Base-by-base conservation (phyloP, 2,329 filamentous ascomycete genomes). In the Colletotrichum tofieldiae region DNA sequence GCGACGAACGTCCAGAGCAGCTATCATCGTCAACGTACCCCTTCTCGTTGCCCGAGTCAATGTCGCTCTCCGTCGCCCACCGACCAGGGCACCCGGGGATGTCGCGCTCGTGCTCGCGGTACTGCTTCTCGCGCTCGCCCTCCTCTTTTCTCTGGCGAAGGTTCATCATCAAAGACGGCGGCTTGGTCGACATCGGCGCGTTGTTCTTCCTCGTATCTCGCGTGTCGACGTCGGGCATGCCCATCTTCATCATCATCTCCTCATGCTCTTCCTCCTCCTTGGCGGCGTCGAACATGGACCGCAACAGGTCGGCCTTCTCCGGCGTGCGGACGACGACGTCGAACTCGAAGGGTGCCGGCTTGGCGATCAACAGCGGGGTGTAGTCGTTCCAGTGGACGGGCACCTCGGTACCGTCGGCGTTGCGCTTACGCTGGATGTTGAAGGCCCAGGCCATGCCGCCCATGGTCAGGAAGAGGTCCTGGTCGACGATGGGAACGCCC, bases 361-460 rank as follows among this genome's bases (percentile, higher is more conserved):
- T 85, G n/a, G 84, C 83, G 62, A 85, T 85, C 14, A 85, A 77
- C 7, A 85, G 76, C 8, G 84, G 80, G 11, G 84, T 83, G 72
- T 81, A 85, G 54, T 83, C 79, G 74, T 85, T 82, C 84, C 84
- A 85, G 75, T 84, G 83, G 0, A 85, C 81, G 1, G 80, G 80
- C 0, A 84, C 61, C 67, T 79, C 75, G 18, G 52, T 65, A 26
- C 77, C 78, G 14, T 76, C 76, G 1, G 47, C 49, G 3, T 75
- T 74, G 49, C 78, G 74, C 58, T 76, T 76, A 67, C 81, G 81
- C 73, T 81, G 79, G 16, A 84, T 74, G 61, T 80, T 61, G 23
- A 84, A 80, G 0, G 78, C 79, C 80, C 82, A 84, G 0, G 80
- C 79, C 72, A 85, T 75, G 20, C 81, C 80, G 54, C 82, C 83